Conservation (phyloP, 2,329 filamentous ascomycete species). For the Simplicillium aogashimaense region DNA sequence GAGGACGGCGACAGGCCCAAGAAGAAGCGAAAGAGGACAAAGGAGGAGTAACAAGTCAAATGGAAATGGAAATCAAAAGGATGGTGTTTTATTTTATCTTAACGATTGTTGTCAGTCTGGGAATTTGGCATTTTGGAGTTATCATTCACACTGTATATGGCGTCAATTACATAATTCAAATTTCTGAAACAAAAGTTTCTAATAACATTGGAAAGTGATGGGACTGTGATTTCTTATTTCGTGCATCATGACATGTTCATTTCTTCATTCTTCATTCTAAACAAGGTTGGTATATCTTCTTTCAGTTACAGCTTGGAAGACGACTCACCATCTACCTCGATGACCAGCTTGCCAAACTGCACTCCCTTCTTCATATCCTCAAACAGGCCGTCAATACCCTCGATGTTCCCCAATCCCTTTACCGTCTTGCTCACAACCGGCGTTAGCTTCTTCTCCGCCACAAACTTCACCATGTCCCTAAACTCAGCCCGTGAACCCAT, state of each 20-base stretch:
- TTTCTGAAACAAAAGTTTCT: too few relatives aligned
- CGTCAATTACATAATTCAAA: too few relatives aligned
- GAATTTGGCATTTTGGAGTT: too few relatives aligned
- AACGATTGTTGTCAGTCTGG: too few relatives aligned
- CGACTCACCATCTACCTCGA: conserved; percentile 47
- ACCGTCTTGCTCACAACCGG: conserved; percentile 70
- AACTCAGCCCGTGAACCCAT: conserved; percentile 92
- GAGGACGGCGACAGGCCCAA: conserved; percentile 58
- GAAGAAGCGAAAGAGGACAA: conserved; percentile 48
- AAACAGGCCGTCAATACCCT: conserved; percentile 75
- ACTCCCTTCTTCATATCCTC: conserved; percentile 76
- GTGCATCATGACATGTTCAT: neutral
- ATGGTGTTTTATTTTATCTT: too few relatives aligned
- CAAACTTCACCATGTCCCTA: conserved; percentile 79
- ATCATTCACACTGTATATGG: too few relatives aligned
- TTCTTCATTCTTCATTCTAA: neutral
- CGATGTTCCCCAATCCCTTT: conserved; percentile 62
- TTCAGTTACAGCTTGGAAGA: conserved; percentile 28
- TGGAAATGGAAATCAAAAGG: too few relatives aligned
- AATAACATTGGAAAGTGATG: too few relatives aligned
- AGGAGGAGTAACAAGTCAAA: conserved; percentile 9
- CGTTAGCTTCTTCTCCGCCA: conserved; percentile 59
- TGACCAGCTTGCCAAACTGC: conserved; percentile 90
- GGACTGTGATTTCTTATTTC: too few relatives aligned
- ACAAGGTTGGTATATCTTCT: neutral